A percentile compares a stretch with the other conserved stretches of the same genome.
These are phyloP conservation scores for Elongisporangium prolatum DNA, from an alignment of 352 stramenopile genomes.

Conservation along the genomic window DNA sequence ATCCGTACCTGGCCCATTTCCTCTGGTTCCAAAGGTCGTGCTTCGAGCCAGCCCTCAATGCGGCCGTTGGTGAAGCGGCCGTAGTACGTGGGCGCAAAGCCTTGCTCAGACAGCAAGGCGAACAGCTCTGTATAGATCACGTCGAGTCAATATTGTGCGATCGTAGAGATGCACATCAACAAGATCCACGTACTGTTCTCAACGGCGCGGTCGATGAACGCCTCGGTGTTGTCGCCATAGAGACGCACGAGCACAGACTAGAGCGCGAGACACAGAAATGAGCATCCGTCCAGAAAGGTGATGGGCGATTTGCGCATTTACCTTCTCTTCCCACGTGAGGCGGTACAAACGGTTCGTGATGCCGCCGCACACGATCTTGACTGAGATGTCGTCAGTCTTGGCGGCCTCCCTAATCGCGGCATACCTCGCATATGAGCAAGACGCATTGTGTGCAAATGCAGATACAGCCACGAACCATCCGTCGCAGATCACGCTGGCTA, in stretches of 20 bases:
- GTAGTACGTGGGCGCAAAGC: slow-evolving; percentile 87
- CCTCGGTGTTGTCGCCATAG: slow-evolving; percentile 91
- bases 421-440: too few relatives aligned
- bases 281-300: background rate
- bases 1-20: slow-evolving; percentile 71
- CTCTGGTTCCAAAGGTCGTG: slow-evolving; percentile 74
- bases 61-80: slow-evolving; percentile 90
- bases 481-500: slow-evolving; percentile 58
- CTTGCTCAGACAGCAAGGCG: slow-evolving; percentile 71
- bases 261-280: background rate
- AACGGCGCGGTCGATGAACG: slow-evolving; percentile 89
- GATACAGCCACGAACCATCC: slow-evolving; percentile 64
- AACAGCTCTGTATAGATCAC: slow-evolving; percentile 58
- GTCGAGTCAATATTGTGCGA: background rate
- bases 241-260: slow-evolving; percentile 86
- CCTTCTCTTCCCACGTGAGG: slow-evolving; percentile 60
- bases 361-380: slow-evolving; percentile 87
- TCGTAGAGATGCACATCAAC: background rate
- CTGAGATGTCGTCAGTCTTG: slow-evolving; percentile 50
- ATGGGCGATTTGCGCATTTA: slow-evolving; percentile 8
- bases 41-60: slow-evolving; percentile 89
- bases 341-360: slow-evolving; percentile 94
- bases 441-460: too few relatives aligned
- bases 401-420: slow-evolving; percentile 35
- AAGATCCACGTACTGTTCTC: slow-evolving; percentile 78